Evolutionary conservation across 1,284 basidiomycete genomes (phyloP).

Genomic region (Kalmanozyma brasiliensis): DNA sequence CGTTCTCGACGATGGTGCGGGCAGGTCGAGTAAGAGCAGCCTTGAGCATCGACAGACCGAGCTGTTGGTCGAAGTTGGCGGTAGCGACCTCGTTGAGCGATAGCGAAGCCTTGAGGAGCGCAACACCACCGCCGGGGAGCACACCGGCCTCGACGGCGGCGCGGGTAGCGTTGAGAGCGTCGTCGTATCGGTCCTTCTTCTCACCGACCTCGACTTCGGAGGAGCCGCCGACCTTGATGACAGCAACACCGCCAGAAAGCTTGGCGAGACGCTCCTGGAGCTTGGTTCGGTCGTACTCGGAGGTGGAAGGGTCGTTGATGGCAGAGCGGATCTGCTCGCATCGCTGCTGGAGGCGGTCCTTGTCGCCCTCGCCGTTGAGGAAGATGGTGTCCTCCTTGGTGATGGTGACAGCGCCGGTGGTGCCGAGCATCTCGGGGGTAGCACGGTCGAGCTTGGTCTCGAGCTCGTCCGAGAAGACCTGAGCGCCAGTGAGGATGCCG

Average conservation of each 20-base stretch:
- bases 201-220: conserved; percentile 97
- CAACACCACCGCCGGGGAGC: conserved; percentile 87
- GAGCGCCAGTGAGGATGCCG: conserved; percentile 94
- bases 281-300: conserved; percentile 94
- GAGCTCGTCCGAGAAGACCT: conserved; percentile 97
- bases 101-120: conserved; percentile 87
- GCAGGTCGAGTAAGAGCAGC: conserved; percentile 81
- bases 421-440: conserved; percentile 88
- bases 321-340: conserved; percentile 94
- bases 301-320: conserved; percentile 84
- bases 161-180: conserved; percentile 94
- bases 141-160: conserved; percentile 99
- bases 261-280: conserved; percentile 97
- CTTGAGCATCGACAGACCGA: conserved; percentile 92
- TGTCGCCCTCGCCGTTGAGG: conserved; percentile 80
- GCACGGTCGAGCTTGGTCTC: conserved; percentile 96
- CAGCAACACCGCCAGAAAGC: conserved; percentile 93
- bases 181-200: conserved; percentile 99
- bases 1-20: conserved; percentile 91
- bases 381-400: conserved; percentile 99
- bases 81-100: conserved; percentile 82
- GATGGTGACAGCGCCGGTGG: conserved; percentile 89
- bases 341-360: conserved; percentile 60
- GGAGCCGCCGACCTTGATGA: conserved; percentile 95
- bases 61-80: conserved; percentile 96